Conservation (phyloP, 2,329 filamentous ascomycete genomes). For the Fusarium sp. region DNA sequence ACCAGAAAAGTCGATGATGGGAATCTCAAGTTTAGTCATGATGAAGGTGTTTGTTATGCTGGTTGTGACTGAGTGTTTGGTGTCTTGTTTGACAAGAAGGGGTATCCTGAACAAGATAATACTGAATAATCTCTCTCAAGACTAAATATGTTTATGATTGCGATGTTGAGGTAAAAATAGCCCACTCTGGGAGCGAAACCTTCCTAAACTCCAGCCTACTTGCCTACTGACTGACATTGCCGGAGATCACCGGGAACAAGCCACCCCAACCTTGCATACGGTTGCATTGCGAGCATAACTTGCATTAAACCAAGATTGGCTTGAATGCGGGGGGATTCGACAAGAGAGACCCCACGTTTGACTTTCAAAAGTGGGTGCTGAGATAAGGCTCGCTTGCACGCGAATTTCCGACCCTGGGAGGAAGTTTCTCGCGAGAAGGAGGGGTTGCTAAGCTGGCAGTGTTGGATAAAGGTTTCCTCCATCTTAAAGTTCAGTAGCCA, state of each 20-base stretch:
- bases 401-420: background rate
- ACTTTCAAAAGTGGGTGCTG: conserved; percentile 3
- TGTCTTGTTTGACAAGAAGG: background rate
- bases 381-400: background rate
- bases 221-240: conserved; percentile 42
- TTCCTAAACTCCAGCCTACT: background rate
- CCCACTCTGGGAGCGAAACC: background rate
- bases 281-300: background rate
- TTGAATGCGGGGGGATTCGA: conserved; percentile 12
- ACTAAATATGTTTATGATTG: background rate
- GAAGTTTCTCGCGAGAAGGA: background rate
- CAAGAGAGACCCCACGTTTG: conserved; percentile 10
- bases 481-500: no score
- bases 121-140: no score
- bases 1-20: conserved; percentile 11
- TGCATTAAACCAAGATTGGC: conserved; percentile 6
- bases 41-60: background rate
- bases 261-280: conserved; percentile 7
- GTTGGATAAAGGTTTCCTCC: background rate
- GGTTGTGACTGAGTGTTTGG: background rate
- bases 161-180: background rate
- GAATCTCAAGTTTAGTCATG: conserved; percentile 13
- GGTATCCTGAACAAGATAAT: background rate
- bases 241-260: background rate
- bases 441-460: background rate